Percentiles rank a stretch among this genome's conserved stretches.
Evolutionary conservation across 169 alveolate genomes (phyloP).

Genomic region (Eimeria tenella): DNA sequence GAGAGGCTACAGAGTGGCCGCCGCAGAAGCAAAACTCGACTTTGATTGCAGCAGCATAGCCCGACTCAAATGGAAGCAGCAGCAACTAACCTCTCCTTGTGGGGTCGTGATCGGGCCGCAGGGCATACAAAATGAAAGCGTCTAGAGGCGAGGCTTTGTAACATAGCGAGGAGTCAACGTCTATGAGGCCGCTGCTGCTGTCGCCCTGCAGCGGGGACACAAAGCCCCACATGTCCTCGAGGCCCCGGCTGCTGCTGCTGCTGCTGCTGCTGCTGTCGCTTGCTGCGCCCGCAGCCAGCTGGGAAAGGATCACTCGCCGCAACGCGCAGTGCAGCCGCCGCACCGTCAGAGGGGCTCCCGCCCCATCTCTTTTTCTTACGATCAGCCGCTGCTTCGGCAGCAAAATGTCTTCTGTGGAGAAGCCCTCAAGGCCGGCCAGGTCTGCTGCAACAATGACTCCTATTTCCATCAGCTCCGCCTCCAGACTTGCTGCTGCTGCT

Average conservation of each 20-base stretch:
- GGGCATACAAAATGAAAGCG: conserved; percentile 87
- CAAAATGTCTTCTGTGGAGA: conserved; percentile 47
- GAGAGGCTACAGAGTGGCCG: too few relatives aligned
- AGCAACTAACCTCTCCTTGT: conserved; percentile 81
- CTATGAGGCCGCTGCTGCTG: not conserved
- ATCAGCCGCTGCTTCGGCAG: conserved; percentile 49
- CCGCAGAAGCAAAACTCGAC: too few relatives aligned
- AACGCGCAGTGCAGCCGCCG: conserved; percentile 71
- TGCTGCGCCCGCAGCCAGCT: conserved; percentile 18
- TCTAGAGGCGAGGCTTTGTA: conserved; percentile 76
- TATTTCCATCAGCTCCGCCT: conserved; percentile 61
- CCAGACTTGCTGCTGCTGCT: conserved; percentile 15
- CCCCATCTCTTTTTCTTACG: not conserved
- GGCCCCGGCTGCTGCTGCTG: not conserved
- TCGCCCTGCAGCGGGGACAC: not conserved
- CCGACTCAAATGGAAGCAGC: not conserved
- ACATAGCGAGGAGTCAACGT: not conserved
- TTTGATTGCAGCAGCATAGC: too few relatives aligned
- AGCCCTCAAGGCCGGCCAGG: conserved; percentile 76
- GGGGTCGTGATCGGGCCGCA: conserved; percentile 88
- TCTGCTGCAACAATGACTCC: conserved; percentile 67
- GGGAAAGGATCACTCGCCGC: conserved; percentile 53
- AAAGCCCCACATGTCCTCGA: conserved; percentile 15
- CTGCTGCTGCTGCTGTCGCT: conserved; percentile 6
- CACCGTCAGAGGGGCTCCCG: conserved; percentile 37